A percentile compares a stretch with the other conserved stretches of the same genome.
Conservation (phyloP, 2,329 filamentous ascomycete genomes). For the Exutisphaerella laricina region DNA sequence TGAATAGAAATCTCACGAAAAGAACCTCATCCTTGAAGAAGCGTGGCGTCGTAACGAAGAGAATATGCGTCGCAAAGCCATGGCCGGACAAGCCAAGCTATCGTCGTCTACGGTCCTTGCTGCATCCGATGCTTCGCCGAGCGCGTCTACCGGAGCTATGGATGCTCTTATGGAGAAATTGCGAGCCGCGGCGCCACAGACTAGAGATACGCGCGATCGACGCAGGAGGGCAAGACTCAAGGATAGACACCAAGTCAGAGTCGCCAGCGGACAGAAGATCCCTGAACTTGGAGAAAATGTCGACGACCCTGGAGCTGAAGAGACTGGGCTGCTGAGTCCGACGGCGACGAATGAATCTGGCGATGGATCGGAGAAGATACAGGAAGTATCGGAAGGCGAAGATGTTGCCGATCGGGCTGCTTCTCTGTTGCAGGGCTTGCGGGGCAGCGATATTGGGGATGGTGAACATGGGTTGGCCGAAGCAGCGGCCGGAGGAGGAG, state of each 20-base stretch:
- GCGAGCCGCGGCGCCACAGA: slow-evolving; percentile 83
- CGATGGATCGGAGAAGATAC: slow-evolving; percentile 20
- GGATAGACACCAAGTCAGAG: slow-evolving; percentile 81
- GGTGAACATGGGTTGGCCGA: slow-evolving; percentile 45
- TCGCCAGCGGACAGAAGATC: slow-evolving; percentile 85
- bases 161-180: slow-evolving; percentile 92
- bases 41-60: slow-evolving; percentile 78
- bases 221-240: slow-evolving; percentile 81
- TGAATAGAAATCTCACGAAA: slow-evolving; percentile 77
- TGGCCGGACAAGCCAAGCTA: slow-evolving; percentile 53
- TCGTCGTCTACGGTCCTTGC: slow-evolving; percentile 32
- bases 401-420: slow-evolving; percentile 84
- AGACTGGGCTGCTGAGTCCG: slow-evolving; percentile 30
- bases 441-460: slow-evolving; percentile 58
- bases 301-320: slow-evolving; percentile 8
- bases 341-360: slow-evolving; percentile 21
- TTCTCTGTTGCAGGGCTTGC: slow-evolving; percentile 74
- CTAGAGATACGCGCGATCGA: slow-evolving; percentile 81
- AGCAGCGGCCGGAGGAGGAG: slow-evolving; percentile 21
- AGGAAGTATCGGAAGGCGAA: slow-evolving; percentile 47
- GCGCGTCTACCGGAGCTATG: slow-evolving; percentile 80
- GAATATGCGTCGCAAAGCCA: slow-evolving; percentile 82
- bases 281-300: slow-evolving; percentile 52
- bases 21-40: slow-evolving; percentile 82
- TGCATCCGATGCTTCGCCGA: slow-evolving; percentile 35